Evolutionary conservation across 2,329 filamentous ascomycete genomes (phyloP), one percentile per base, ranked within the genome.

Genomic region (Sarocladium brachiariae): DNA sequence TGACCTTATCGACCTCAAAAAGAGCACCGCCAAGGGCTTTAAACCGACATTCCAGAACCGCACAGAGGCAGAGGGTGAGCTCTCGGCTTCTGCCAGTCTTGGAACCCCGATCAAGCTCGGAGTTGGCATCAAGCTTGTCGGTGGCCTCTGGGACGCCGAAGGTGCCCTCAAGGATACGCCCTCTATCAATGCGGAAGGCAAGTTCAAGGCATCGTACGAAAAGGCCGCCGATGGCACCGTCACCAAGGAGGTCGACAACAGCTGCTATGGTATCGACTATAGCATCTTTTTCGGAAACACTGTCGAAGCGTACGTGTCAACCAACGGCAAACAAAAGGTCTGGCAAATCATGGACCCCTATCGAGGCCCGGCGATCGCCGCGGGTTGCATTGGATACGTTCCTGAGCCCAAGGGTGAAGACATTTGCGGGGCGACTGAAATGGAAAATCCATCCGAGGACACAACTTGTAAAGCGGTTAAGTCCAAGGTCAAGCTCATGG

Each of bases 371-470:
- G 39, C 50, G 23, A 51, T 51, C 45, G 50, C 50, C 6, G n/a
- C 47, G 19, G 50, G 50, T 11, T 51, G 50, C 50, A 51, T 51
- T 24, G 50, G 50, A 18, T 51, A 51, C 21, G 39, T 51, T 35
- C 33, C 33, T 6, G 33, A 35, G 33, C 33, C 33, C 6, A n/a
- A 7, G 10, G 33, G 5, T 7, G 27, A 7, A 30, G n/a, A 30
- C 27, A 30, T 30, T 13, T 13, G 27, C 27, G 27, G 13, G 8
- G 33, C n/a, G 33, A 35, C 33, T 7, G n/a, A 14, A 14, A 9
- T 14, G 33, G 16, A 14, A 35, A n/a, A 5, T 35, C 8, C n/a
- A 35, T 7, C n/a, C 33, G 33, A n/a, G n/a, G n/a, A n/a, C n/a
- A n/a, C n/a, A n/a, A n/a, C n/a, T n/a, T n/a, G n/a, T n/a, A n/a